Base-by-base conservation (phyloP, 768 basidiomycete species). In the Russula virescens region DNA sequence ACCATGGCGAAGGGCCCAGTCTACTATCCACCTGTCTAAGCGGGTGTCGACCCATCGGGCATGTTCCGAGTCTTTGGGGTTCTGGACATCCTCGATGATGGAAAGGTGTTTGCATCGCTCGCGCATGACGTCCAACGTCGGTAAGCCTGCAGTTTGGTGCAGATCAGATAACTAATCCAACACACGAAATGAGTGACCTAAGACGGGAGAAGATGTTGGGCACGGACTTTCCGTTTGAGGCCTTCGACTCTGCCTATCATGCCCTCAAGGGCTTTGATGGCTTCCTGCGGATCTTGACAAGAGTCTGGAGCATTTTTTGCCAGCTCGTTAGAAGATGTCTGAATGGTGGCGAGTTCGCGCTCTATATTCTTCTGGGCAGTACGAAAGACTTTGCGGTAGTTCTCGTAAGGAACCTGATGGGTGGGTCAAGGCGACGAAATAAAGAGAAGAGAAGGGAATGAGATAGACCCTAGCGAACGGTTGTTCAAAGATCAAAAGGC, bases 11-110 rank as follows among this genome's bases (percentile, higher is more conserved):
- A 98, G 77, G 40, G 88, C 83, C 89, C 96, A 96, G 71, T 99
- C 97, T 2, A 96, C 88, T 38, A 98, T 79, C 87, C 93, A 96
- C 65, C 94, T 78, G 70, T 94, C 88, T 14, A 98, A 76, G 54
- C 93, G 79, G 48, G 79, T 85, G 69, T 91, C 86, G 9, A 88
- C 84, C 91, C 91, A 96, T 35, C 84, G 79, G 23, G 79, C 77
- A 73, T 86, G 89, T 54, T 86, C 85, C 4, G 82, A 77, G 55
- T 79, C 78, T 54, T 73, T 80, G 5, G 81, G 71, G 60, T 72
- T 76, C 58, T 81, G 79, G 61, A 88, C 70, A 28, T 76, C 76
- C 70, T 92, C 88, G 2, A 91, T 72, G 13, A 76, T 71, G 9
- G 82, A 80, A n/a, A 93, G 76, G 70, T 91, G 88, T 62, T 87